Evolutionary conservation across 495 filamentous ascomycete species (phyloP).

Genomic region (Filosporella fistucella): DNA sequence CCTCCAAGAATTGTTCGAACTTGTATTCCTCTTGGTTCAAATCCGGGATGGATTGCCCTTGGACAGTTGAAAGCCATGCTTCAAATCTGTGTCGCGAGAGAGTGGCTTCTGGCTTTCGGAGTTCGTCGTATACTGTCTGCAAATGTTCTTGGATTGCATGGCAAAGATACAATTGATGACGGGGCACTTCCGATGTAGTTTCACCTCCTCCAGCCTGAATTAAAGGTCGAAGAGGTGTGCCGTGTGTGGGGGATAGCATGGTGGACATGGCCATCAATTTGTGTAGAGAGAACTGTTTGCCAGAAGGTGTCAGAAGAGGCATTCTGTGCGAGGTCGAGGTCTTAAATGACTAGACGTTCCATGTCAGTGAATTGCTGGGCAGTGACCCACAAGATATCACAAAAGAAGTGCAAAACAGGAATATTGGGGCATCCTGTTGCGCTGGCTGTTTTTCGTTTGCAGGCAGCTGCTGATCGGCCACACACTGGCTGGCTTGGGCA

Average conservation of each 20-base stretch:
- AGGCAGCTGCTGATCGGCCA: too few relatives aligned
- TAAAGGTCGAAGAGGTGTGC: constrained; percentile 10
- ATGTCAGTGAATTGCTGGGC: neutral
- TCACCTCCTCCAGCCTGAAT: constrained; percentile 19
- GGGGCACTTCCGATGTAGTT: constrained; percentile 8
- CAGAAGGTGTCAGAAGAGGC: constrained; percentile 19
- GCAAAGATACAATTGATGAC: constrained; percentile 20
- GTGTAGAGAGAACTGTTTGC: constrained; percentile 22
- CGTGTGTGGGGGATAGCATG: constrained; percentile 22
- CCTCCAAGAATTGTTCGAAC: constrained; percentile 23
- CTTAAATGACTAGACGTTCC: constrained; percentile 4
- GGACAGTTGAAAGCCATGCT: constrained; percentile 18
- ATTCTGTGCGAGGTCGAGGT: constrained; percentile 8
- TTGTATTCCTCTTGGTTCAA: constrained; percentile 21
- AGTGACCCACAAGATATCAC: too few relatives aligned
- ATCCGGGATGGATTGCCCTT: constrained; percentile 8
- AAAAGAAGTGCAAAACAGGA: too few relatives aligned
- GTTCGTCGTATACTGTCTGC: constrained; percentile 13
- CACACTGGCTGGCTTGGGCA: too few relatives aligned
- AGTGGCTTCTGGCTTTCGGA: constrained; percentile 7
- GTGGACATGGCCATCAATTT: constrained; percentile 24
- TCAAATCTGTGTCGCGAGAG: constrained; percentile 14
- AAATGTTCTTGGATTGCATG: constrained; percentile 23
- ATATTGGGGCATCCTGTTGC: too few relatives aligned
- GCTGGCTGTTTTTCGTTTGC: too few relatives aligned